Base-by-base conservation (phyloP, 192 early-diverging fungal genomes). In the Podila horticola region DNA sequence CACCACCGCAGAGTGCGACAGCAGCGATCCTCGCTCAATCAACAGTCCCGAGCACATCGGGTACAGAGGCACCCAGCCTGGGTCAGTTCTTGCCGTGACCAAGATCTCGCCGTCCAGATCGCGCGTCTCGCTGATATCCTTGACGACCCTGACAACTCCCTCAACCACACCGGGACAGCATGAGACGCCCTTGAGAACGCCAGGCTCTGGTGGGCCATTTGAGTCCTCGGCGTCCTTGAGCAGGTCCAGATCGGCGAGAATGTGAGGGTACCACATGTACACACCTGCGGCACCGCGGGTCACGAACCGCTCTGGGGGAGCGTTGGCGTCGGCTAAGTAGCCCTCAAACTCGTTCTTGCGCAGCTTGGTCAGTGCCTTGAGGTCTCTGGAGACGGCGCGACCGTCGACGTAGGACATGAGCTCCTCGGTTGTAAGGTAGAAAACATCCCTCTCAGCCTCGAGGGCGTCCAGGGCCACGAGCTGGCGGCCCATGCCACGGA, bases 21-120 rank as follows among this genome's bases (percentile, higher is more conserved):
- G 64, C 59, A 82, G 60, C 26, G 83, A 83, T 20, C 85, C 85
- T 45, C 74, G 70, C 49, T 74, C 76, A 15, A 84, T 83, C 62
- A 86, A 63, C 26, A 86, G 62, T 20, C 77, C 85, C 2, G 74
- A 77, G 55, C 83, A 83, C 70, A 75, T 75, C 1, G 77, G 77
- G 70, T 84, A 84, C 2, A 86, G 70, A 3, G 85, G 85, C 10
- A 79, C 79, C 84, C 84, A 82, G 34, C 83, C 83, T 5, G 83
- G 83, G 19, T 84, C 83, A 5, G 83, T 84, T 28, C 72, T 79
- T 11, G 83, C 75, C 3, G 75, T 74, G 31, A 84, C 74, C 69
- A 84, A 62, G 49, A 84, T 84, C 62, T 84, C 83, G 15, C 72
- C 72, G 20, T 71, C 59, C 29, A 79, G 50, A 15, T 79, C 75